A percentile compares a stretch with the other conserved stretches of the same genome.
These are phyloP conservation scores for Pichiaceae sp. DNA, from an alignment of 1,139 yeast genomes.

Conservation along the genomic window DNA sequence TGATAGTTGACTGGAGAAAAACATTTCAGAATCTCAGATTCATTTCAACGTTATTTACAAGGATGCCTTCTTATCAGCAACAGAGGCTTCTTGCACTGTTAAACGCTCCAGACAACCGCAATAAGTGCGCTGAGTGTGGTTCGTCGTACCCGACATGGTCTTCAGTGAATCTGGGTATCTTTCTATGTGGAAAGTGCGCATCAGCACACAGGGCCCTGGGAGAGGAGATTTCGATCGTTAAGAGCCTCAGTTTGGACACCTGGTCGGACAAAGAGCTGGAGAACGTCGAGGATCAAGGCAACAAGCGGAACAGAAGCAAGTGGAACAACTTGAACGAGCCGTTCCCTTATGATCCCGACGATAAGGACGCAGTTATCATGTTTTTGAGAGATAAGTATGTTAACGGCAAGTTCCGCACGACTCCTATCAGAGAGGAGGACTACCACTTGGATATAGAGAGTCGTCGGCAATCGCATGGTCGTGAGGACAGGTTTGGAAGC, in stretches of 20 bases:
- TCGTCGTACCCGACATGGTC: slow-evolving; percentile 54
- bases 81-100: slow-evolving; percentile 26
- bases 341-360: slow-evolving; percentile 65
- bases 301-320: slow-evolving; percentile 49
- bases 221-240: slow-evolving; percentile 61
- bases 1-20: too few relatives aligned
- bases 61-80: too few relatives aligned
- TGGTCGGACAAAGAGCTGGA: slow-evolving; percentile 63
- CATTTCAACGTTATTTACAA: too few relatives aligned
- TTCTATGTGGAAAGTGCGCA: slow-evolving; percentile 75
- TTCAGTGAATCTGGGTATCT: slow-evolving; percentile 45
- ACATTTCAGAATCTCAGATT: too few relatives aligned
- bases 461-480: background rate
- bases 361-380: slow-evolving; percentile 45
- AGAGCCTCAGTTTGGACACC: slow-evolving; percentile 74
- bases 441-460: slow-evolving; percentile 14
- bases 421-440: slow-evolving; percentile 18
- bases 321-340: slow-evolving; percentile 60
- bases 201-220: slow-evolving; percentile 74
- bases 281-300: slow-evolving; percentile 53
- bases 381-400: slow-evolving; percentile 49
- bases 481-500: background rate
- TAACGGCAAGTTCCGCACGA: slow-evolving; percentile 36
- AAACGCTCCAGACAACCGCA: slow-evolving; percentile 34
- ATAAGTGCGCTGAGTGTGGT: slow-evolving; percentile 71